Percentiles rank a stretch among this genome's conserved stretches.
Conservation (phyloP, 108 stramenopile species). For the Bacterosira constricta region DNA sequence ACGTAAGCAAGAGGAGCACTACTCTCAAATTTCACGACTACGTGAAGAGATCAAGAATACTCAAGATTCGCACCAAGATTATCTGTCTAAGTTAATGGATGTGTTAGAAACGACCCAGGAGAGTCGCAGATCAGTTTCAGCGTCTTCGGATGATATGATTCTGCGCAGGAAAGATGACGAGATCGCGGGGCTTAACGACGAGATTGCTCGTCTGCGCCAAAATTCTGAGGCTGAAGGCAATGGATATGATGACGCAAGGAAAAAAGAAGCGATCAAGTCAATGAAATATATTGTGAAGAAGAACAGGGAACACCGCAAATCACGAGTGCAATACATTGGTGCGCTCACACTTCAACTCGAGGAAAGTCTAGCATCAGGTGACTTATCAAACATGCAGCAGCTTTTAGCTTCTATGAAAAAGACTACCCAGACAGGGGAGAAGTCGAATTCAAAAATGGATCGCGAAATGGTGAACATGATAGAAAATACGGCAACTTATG, state of each 20-base stretch:
- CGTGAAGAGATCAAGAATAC: constrained; percentile 63
- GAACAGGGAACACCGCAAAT: constrained; percentile 46
- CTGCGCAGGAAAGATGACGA: constrained; percentile 43
- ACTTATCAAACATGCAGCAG: constrained; percentile 8
- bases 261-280: constrained; percentile 27
- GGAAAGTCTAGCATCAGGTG: constrained; percentile 24
- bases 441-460: constrained; percentile 52
- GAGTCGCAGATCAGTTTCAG: neutral
- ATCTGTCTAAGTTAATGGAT: constrained; percentile 65
- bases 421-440: constrained; percentile 38
- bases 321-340: constrained; percentile 27
- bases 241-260: neutral
- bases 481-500: constrained; percentile 31
- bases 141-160: constrained; percentile 5
- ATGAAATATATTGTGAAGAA: constrained; percentile 49
- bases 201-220: constrained; percentile 20
- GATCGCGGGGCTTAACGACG: constrained; percentile 25
- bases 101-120: constrained; percentile 64
- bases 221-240: neutral
- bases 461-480: constrained; percentile 56
- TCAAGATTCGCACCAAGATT: constrained; percentile 62
- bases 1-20: constrained; percentile 50
- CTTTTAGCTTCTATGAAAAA: constrained; percentile 21
- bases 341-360: constrained; percentile 20
- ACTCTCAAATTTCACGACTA: constrained; percentile 43